phyloP scores from a whole-genome alignment of 768 basidiomycete genomes.

The Steccherinum ochraceum region DNA sequence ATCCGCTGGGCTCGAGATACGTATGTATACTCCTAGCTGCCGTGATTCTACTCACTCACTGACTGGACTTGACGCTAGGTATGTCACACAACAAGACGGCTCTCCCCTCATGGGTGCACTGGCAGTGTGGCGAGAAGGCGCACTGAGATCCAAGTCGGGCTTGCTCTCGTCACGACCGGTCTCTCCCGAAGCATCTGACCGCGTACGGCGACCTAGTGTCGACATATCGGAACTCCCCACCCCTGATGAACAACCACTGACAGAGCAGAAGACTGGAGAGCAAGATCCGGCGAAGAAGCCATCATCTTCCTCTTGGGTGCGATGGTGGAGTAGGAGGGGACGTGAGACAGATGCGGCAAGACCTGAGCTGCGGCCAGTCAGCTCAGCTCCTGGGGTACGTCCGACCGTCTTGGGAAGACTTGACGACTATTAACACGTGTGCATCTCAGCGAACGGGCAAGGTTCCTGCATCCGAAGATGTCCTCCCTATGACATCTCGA shows the following conservation, averaged over 20 bases:
- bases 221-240: slow-evolving; percentile 20
- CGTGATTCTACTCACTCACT: background rate
- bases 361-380: slow-evolving; percentile 13
- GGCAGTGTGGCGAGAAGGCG: slow-evolving; percentile 54
- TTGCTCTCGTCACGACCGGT: slow-evolving; percentile 25
- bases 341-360: slow-evolving; percentile 12
- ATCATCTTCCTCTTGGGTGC: slow-evolving; percentile 67
- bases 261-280: background rate
- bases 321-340: slow-evolving; percentile 73
- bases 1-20: slow-evolving; percentile 65
- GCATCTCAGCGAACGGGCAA: too few relatives aligned
- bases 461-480: too few relatives aligned
- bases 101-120: slow-evolving; percentile 76
- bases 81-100: slow-evolving; percentile 69
- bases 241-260: slow-evolving; percentile 11
- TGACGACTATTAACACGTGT: too few relatives aligned
- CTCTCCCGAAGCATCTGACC: slow-evolving; percentile 31
- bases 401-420: background rate
- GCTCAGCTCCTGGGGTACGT: slow-evolving; percentile 12
- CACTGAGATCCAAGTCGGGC: slow-evolving; percentile 20
- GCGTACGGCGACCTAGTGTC: slow-evolving; percentile 19
- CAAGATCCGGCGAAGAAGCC: slow-evolving; percentile 18
- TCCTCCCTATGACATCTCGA: too few relatives aligned
- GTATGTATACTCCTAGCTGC: slow-evolving; percentile 33
- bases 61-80: slow-evolving; percentile 34